Conservation (phyloP, 495 filamentous ascomycete species). For the Ramalina peruviana region DNA sequence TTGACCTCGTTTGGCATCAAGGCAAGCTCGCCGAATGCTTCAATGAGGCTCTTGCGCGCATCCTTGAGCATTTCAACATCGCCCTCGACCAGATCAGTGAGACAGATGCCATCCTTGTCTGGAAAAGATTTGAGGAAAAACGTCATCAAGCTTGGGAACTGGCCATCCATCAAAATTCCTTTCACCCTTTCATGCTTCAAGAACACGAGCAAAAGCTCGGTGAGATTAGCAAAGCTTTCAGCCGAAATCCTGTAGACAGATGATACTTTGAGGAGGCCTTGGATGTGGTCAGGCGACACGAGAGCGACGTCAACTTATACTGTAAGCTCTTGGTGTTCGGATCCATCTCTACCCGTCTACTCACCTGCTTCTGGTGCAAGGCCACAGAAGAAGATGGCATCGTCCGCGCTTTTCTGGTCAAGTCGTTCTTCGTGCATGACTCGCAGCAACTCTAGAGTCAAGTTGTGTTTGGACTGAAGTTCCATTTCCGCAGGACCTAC, state of each 20-base stretch:
- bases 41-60: conserved; percentile 39
- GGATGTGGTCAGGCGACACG: too few relatives aligned
- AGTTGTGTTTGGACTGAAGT: conserved; percentile 24
- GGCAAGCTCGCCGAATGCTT: too few relatives aligned
- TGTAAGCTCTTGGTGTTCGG: too few relatives aligned
- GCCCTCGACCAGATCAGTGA: conserved; percentile 26
- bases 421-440: conserved; percentile 21
- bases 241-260: neutral
- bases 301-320: too few relatives aligned
- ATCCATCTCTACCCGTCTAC: too few relatives aligned
- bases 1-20: too few relatives aligned
- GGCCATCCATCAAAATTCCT: conserved; percentile 15
- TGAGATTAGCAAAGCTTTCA: neutral
- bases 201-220: neutral
- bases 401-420: conserved; percentile 25
- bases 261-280: too few relatives aligned
- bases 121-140: neutral
- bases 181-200: neutral
- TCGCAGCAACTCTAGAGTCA: conserved; percentile 21
- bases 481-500: conserved; percentile 20
- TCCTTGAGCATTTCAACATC: conserved; percentile 28
- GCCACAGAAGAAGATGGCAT: conserved; percentile 25
- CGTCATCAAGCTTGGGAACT: conserved; percentile 19
- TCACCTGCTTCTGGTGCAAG: too few relatives aligned
- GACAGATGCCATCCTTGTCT: neutral